Evolutionary conservation across 2,329 filamentous ascomycete species (phyloP), one percentile per base, ranked within the genome.

Genomic region (Fusarium protoensiforme): DNA sequence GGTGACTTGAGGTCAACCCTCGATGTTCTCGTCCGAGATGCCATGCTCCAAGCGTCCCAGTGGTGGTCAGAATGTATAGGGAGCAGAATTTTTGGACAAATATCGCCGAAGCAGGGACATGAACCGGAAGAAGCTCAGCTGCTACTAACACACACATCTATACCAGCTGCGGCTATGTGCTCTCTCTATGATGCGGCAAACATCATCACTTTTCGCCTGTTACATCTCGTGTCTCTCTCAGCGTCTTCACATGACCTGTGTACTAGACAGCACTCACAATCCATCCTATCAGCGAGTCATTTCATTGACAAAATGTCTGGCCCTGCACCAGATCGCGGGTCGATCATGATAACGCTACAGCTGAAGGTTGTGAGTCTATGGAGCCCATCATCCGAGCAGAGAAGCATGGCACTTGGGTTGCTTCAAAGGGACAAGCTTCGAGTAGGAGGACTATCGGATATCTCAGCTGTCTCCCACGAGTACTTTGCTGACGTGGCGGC

Each of bases 401-500:
- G 72, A 61, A 35, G 46, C 1, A 24, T 29, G 18, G 73, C 73
- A 1, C 14, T 36, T 4, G 43, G 14, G 0, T 66, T 69, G 48
- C 61, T 75, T 2, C 63, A 67, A 16, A 64, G 66, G 10, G 46
- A 63, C 20, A 71, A 61, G 31, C 27, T 61, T 11, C 72, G 61
- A 20, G 54, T 46, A 4, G 69, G 63, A 67, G 73, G 73, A 27
- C 64, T 75, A 7, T 64, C 72, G 36, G 69, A 64, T 20, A 69
- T 75, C 11, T 59, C 72, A 29, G 43, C 59, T 7, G 51, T 58
- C 9, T 72, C 69, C 1, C 38, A 61, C 16, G 69, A 71, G 16
- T 75, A 75, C 58, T 75, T 75, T 68, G 72, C 73, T 22, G 69
- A 68, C 24, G 69, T 75, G 36, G 73, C 73, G 16, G 53, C 35